Conservation (phyloP, 768 basidiomycete species). For the Sutorius australiensis region DNA sequence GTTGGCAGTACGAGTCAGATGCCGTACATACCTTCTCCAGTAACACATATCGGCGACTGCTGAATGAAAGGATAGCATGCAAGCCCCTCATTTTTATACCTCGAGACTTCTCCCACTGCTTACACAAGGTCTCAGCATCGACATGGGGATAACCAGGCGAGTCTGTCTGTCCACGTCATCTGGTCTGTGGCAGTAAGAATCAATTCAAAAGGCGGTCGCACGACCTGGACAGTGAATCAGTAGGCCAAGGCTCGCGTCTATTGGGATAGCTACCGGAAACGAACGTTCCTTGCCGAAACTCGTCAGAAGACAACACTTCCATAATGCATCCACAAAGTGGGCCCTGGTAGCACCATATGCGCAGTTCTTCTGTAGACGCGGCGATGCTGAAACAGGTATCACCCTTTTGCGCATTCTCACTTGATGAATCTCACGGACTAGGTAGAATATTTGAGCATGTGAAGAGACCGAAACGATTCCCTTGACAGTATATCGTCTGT, state of each 20-base stretch:
- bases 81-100: constrained; percentile 27
- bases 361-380: neutral
- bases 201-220: constrained; percentile 27
- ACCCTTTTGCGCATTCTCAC: constrained; percentile 25
- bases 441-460: constrained; percentile 22
- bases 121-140: constrained; percentile 25
- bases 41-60: constrained; percentile 47
- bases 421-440: constrained; percentile 18
- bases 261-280: constrained; percentile 25
- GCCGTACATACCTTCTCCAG: constrained; percentile 49
- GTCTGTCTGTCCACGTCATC: constrained; percentile 28
- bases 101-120: constrained; percentile 25
- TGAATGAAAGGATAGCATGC: constrained; percentile 4
- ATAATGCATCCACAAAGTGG: constrained; percentile 30
- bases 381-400: constrained; percentile 30
- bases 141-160: constrained; percentile 25
- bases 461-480: constrained; percentile 14
- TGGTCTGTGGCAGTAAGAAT: constrained; percentile 19
- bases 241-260: constrained; percentile 8
- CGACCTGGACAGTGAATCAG: constrained; percentile 24
- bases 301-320: constrained; percentile 28
- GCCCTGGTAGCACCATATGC: neutral
- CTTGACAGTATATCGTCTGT: constrained; percentile 4
- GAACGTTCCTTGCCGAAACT: constrained; percentile 29
- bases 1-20: neutral